Evolutionary conservation across 805 yeast genomes (phyloP), one percentile per base, ranked within the genome.

Genomic region (Hanseniaspora guilliermondii): DNA sequence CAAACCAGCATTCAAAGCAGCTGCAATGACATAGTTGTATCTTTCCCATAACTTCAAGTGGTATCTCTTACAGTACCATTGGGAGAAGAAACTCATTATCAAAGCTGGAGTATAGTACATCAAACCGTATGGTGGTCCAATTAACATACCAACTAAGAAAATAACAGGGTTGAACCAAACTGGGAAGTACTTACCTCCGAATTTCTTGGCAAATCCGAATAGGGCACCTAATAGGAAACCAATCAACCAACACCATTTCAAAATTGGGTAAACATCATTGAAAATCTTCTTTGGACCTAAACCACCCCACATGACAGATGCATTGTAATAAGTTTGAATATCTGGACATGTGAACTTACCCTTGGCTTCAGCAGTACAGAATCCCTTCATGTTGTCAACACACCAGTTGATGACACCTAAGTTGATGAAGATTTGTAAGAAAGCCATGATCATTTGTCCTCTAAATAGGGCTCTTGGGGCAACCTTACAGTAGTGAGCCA

Each of bases 1-100:
- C 12, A 79, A 78, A n/a, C 83, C 84, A 0, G 82, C 75, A 27
- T 79, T 78, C 3, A 80, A 71, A n/a, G 76, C 83, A 55, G 82
- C 78, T 35, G 82, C 78, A 58, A 79, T 65, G 4, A 79, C 77
- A 60, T 75, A 79, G 58, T 78, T 78, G 63, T 80, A 80, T 61
- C 77, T 78, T 45, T 68, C 68, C 72, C 85, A 83, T 85, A 84
- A 76, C 22, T 71, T 64, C 47, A 73, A 62, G 64, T 76, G 76
- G 60, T 71, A 68, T 56, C 70, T 68, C 59, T 76, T 74, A 60
- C 80, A 67, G 59, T 69, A 65, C 61, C 74, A 73, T 77, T 75
- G 77, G 68, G 78, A 78, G 44, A 66, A 59, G 60, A 65, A 73
- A 45, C 63, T 58, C 12, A 64, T 57, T 38, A 64, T 61, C 25